phyloP scores from a whole-genome alignment of 148 eudicot species.

The Heliamphora exappendiculata region DNA sequence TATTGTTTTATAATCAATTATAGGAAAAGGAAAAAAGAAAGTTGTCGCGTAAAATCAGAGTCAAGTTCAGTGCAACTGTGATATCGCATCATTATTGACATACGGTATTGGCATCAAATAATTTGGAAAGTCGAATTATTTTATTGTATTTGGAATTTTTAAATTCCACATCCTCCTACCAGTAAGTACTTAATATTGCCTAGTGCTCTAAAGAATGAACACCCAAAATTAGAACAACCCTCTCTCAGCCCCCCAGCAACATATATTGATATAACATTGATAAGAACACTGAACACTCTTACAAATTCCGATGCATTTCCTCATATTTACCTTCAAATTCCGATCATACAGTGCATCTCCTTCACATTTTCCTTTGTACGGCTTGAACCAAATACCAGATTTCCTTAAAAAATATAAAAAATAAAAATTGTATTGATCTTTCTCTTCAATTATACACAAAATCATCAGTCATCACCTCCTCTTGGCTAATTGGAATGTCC shows the following conservation, averaged over 20 bases:
- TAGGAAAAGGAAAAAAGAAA: too few species aligned
- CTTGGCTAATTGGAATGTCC: slow-evolving; percentile 72
- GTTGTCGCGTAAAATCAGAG: too few species aligned
- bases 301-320: not conserved
- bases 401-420: not conserved
- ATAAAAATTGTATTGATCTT: not conserved
- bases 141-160: too few species aligned
- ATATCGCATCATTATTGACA: too few species aligned
- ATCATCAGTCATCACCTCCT: slow-evolving; percentile 36
- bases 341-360: not conserved
- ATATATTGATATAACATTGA: not conserved
- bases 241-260: not conserved
- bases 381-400: slow-evolving; percentile 3
- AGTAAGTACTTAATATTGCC: not conserved
- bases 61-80: too few species aligned
- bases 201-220: not conserved
- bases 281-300: not conserved
- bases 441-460: not conserved
- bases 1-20: too few species aligned
- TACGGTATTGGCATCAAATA: not conserved
- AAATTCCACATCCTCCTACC: not conserved
- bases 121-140: not conserved
- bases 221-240: not conserved
- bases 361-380: not conserved
- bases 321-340: not conserved